Percentiles rank a stretch among this genome's conserved stretches.
Evolutionary conservation across 2,329 filamentous ascomycete species (phyloP).

Genomic region (Aspergillus sp.): DNA sequence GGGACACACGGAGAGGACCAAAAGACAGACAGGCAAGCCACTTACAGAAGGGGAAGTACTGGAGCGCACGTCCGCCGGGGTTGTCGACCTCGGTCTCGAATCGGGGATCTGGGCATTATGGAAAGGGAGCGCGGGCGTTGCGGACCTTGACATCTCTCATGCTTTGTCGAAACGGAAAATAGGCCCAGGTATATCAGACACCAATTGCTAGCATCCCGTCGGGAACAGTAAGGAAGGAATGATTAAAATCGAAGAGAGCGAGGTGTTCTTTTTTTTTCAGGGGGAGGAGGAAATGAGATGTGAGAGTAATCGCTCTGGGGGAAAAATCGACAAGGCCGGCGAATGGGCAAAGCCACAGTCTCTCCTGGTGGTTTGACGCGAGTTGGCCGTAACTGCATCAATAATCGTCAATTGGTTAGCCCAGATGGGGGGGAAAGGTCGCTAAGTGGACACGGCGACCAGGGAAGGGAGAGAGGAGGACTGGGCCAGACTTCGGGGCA

Average conservation of each 20-base stretch:
- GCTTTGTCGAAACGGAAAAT: conserved; percentile 26
- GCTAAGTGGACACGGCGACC: conserved; percentile 8
- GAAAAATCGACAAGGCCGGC: conserved; percentile 5
- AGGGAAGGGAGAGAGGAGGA: conserved; percentile 8
- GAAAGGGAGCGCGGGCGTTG: conserved; percentile 60
- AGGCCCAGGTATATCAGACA: conserved; percentile 21
- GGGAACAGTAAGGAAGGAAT: conserved; percentile 1
- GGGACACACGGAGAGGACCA: not conserved
- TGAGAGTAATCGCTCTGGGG: not conserved
- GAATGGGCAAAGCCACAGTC: conserved; percentile 25
- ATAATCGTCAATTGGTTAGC: conserved; percentile 7
- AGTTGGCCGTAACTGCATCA: conserved; percentile 32
- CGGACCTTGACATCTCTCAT: conserved; percentile 65
- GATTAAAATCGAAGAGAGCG: not conserved
- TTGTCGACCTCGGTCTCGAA: conserved; percentile 33
- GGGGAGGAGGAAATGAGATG: not conserved
- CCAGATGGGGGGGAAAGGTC: conserved; percentile 1
- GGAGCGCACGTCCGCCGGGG: conserved; percentile 31
- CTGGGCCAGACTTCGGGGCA: conserved; percentile 3
- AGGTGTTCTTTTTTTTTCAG: not conserved
- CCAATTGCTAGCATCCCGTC: conserved; percentile 33
- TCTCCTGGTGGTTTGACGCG: conserved; percentile 28
- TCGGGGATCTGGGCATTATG: conserved; percentile 51
- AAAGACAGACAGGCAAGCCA: conserved; percentile 9
- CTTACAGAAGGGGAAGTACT: conserved; percentile 39